Conservation (phyloP, 768 basidiomycete genomes). For the Serendipita vermifera region DNA sequence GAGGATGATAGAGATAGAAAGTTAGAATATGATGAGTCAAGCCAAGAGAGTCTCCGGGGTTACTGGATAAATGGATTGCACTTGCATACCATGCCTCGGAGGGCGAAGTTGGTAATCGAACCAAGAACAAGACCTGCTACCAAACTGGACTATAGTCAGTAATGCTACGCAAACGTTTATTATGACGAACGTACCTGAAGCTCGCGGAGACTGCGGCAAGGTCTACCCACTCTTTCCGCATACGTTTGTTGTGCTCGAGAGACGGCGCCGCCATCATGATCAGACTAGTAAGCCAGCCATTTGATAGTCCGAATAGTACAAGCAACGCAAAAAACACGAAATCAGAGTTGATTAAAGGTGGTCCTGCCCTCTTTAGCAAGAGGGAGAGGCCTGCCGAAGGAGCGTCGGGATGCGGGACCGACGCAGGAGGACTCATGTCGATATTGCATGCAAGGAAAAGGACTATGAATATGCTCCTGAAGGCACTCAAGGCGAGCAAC, state of each 20-base stretch:
- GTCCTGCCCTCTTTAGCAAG: background rate
- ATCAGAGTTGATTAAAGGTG: constrained; percentile 62
- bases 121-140: constrained; percentile 3
- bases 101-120: background rate
- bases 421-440: constrained; percentile 28
- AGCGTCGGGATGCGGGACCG: constrained; percentile 13
- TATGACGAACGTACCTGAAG: background rate
- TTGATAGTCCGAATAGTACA: constrained; percentile 59
- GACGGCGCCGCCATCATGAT: constrained; percentile 78
- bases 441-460: constrained; percentile 84
- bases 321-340: constrained; percentile 60
- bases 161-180: background rate
- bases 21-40: no score
- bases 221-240: constrained; percentile 6
- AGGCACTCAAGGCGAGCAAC: constrained; percentile 48
- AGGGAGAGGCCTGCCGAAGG: background rate
- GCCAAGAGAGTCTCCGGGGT: no score
- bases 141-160: background rate
- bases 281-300: constrained; percentile 66
- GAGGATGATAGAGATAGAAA: no score
- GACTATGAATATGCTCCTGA: constrained; percentile 72
- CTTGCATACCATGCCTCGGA: background rate
- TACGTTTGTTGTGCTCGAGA: constrained; percentile 47
- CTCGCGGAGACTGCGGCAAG: background rate
- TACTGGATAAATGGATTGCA: constrained; percentile 2